phyloP scores from a whole-genome alignment of 495 filamentous ascomycete genomes.

The Penicillium egyptiacum region DNA sequence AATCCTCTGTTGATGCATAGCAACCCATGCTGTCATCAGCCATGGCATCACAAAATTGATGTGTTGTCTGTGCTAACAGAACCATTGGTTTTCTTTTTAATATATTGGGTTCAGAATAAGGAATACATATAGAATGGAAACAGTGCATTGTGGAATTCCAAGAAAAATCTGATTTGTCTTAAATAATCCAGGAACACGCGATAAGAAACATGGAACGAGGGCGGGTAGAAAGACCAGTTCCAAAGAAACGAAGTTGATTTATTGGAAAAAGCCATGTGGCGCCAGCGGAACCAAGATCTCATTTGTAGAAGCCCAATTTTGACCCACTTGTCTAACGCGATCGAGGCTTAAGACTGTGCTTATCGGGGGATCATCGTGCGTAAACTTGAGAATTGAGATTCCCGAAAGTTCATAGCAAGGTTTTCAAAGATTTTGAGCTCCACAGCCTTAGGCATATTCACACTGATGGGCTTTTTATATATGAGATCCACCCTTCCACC shows the following conservation, averaged over 20 bases:
- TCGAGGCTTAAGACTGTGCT: conserved; percentile 1
- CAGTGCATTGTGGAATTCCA: background rate
- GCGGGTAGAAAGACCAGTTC: background rate
- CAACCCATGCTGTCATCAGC: background rate
- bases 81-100: too few species aligned
- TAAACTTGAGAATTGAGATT: background rate
- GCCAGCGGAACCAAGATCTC: background rate
- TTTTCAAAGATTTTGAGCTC: conserved; percentile 1
- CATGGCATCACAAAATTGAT: background rate
- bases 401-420: background rate
- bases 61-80: background rate
- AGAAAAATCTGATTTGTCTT: background rate
- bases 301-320: background rate
- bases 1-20: background rate
- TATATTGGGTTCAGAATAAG: background rate
- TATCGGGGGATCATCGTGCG: conserved; percentile 9
- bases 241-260: background rate
- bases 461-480: background rate
- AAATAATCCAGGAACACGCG: background rate
- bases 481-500: background rate
- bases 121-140: background rate
- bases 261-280: background rate
- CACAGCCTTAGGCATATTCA: background rate
- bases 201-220: background rate
- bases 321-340: conserved; percentile 1